Base-by-base conservation (phyloP, 306 rosid species). In the Vachellia collinsii region DNA sequence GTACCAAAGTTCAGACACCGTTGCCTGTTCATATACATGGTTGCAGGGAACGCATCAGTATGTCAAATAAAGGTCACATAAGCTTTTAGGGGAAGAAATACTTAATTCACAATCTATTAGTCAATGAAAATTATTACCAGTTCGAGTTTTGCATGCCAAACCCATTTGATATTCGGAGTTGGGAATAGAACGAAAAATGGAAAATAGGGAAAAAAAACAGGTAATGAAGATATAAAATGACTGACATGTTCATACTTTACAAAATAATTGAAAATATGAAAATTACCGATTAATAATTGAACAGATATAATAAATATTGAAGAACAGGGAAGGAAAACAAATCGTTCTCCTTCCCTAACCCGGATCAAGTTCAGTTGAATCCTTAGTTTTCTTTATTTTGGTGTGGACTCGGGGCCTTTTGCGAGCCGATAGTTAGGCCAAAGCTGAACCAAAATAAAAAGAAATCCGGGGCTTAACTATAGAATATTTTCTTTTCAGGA, bases 1-100 rank as follows among this genome's bases (percentile, higher is more conserved):
- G 74, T 95, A 95, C 99, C 98, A 95, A 44, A 95, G 88, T 82
- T 95, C 99, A 1, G 96, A 90, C 46, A 91, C 92, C 78, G 72
- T 84, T 13, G 93, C 99, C 99, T 93, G 90, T 0, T 87, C 67
- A 62, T 29, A 79, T 39, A 62, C 22, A 79, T 39, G 68, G 69
- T 74, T 43, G n/a, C 10, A 82, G 29, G 68, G 67, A 67, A 69
- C 42, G 75, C 79, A 39, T 72, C 48, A 61, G 70, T 22, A 72
- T 6, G 81, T 43, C 70, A 80, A 72, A 77, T 77, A 48, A 38
- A 41, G 4, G 58, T 66, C 22, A 74, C 7, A 23, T 7, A 42
- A 51, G 16, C 63, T 80, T 43, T 51, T 34, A 37, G 25, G 16
- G 23, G 11, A 11, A 17, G 17, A 8, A 25, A 25, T 4, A 61